These are phyloP conservation scores for Senna tora DNA, from an alignment of 306 rosid genomes.

Conservation along the genomic window DNA sequence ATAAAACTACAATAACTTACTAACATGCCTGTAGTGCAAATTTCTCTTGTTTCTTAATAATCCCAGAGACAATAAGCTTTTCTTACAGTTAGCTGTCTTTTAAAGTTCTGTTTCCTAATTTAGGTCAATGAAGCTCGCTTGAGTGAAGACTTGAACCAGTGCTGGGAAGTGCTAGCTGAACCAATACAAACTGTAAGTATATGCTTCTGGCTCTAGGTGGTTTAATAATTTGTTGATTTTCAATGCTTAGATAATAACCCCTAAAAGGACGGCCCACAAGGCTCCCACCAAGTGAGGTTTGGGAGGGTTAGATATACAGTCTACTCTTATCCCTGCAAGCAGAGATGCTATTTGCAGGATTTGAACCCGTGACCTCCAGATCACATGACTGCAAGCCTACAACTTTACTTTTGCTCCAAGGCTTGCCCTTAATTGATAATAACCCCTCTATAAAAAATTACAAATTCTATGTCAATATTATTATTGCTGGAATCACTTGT, in stretches of 20 bases:
- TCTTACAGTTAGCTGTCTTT: slow-evolving; percentile 3
- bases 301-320: too few relatives aligned
- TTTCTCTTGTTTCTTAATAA: slow-evolving; percentile 27
- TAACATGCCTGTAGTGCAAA: slow-evolving; percentile 11
- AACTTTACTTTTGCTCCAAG: too few relatives aligned
- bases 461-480: not conserved
- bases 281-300: too few relatives aligned
- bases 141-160: slow-evolving; percentile 74
- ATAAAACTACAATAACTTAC: slow-evolving; percentile 22
- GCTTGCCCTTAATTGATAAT: too few relatives aligned
- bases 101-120: slow-evolving; percentile 35
- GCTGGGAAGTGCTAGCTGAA: slow-evolving; percentile 98
- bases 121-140: slow-evolving; percentile 81
- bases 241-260: not conserved
- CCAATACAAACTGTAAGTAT: slow-evolving; percentile 88
- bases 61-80: slow-evolving; percentile 6
- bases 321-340: too few relatives aligned
- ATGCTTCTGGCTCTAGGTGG: slow-evolving; percentile 26
- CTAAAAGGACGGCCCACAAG: too few relatives aligned
- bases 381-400: too few relatives aligned
- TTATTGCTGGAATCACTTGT: not conserved
- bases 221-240: slow-evolving; percentile 21
- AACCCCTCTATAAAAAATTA: not conserved
- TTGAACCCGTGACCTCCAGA: too few relatives aligned
- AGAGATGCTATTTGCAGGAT: too few relatives aligned